Percentiles rank a stretch among this genome's conserved stretches.
These are phyloP conservation scores for Globisporangium heterothallicum DNA, from an alignment of 352 stramenopile genomes.

Conservation along the genomic window DNA sequence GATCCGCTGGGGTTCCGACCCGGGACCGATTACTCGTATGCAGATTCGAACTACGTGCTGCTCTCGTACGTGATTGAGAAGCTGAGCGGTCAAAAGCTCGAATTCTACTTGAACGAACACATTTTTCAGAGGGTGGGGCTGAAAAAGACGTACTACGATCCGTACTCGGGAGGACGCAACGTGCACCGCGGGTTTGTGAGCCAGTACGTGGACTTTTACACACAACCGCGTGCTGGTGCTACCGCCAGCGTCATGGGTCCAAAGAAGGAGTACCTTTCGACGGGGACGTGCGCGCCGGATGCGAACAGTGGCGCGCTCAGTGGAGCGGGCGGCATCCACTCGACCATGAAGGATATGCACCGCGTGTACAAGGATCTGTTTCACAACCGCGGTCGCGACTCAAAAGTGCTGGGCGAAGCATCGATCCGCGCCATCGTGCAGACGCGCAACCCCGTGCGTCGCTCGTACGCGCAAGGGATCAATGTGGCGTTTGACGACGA, in stretches of 20 bases:
- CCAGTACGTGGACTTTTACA: constrained; percentile 53
- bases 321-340: constrained; percentile 34
- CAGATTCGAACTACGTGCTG: constrained; percentile 51
- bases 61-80: constrained; percentile 63
- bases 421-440: constrained; percentile 42
- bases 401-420: constrained; percentile 31
- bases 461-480: constrained; percentile 37
- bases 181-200: constrained; percentile 33
- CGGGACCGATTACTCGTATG: constrained; percentile 43
- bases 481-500: constrained; percentile 26
- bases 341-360: constrained; percentile 54
- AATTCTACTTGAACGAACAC: constrained; percentile 34
- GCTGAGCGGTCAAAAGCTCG: constrained; percentile 32
- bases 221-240: constrained; percentile 8
- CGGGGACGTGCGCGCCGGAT: constrained; percentile 44
- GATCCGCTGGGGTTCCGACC: constrained; percentile 43
- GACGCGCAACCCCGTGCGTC: constrained; percentile 32
- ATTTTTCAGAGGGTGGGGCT: constrained; percentile 32
- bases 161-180: constrained; percentile 22
- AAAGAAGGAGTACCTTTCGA: constrained; percentile 24
- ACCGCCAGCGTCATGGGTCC: constrained; percentile 7
- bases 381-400: constrained; percentile 26
- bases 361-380: constrained; percentile 60
- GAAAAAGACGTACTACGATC: constrained; percentile 45
- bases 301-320: constrained; percentile 24